Base-by-base conservation (phyloP, 371 early-diverging fungal genomes). In the Apophysomyces trapeziformis region DNA sequence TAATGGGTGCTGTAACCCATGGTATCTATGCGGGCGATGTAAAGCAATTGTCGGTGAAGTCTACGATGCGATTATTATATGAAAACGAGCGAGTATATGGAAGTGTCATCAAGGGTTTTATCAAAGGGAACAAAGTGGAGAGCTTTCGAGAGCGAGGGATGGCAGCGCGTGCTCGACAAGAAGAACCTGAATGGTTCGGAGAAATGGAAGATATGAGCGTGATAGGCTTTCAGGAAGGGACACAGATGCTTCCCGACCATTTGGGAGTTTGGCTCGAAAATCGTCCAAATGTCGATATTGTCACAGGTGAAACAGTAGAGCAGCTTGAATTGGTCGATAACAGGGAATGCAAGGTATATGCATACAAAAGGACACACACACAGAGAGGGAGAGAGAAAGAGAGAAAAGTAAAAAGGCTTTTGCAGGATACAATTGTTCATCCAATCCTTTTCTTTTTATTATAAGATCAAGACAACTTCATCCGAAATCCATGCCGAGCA, bases 21-120 rank as follows among this genome's bases (percentile, higher is more conserved):
- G 98, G 98, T 0, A 93, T 97, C 50, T 97, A 96, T 78, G 97
- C 96, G 0, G 96, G 96, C 0, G 93, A 97, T 72, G 80, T 85
- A 2, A 87, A 82, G 46, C 71, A 82, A 60, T 83, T 97, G 8
- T 94, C 94, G 39, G 83, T 94, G 0, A 77, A 88, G 37, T 89
- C 95, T 3, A 87, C 91, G 1, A 75, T 96, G 46, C 83, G 84
- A 39, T 71, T 85, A 47, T 68, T 95, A 37, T 89, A 85, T 68
- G 86, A 90, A 26, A 70, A 80, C 5, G 95, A 95, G 69, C 79
- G 73, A 12, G 80, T 83, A 11, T 80, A 88, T 68, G 92, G 93
- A 7, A 90, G 92, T 32, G 83, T 93, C 1, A 71, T 85, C 11
- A 62, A 71, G 11, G 72, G 75, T 12, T 57, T 83, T 71, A 60